These are phyloP conservation scores for Anthracocystis setariae DNA, from an alignment of 1,284 basidiomycete species.

Conservation along the genomic window DNA sequence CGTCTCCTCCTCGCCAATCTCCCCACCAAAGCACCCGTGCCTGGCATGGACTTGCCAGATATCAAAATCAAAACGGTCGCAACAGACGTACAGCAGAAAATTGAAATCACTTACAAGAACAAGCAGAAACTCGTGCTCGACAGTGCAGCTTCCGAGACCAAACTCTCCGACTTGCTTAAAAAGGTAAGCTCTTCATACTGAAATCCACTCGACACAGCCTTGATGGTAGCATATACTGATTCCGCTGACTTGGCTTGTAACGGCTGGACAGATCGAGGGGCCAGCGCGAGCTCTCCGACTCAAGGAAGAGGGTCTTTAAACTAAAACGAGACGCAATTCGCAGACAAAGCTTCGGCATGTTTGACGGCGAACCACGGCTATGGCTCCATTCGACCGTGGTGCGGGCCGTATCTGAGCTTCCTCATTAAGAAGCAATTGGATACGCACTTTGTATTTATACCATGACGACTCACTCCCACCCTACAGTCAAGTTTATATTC, in stretches of 20 bases:
- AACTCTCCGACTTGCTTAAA: slow-evolving; percentile 28
- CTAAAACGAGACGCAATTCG: neutral
- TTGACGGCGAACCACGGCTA: too few relatives aligned
- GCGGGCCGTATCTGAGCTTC: too few relatives aligned
- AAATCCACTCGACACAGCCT: neutral
- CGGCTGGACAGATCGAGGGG: slow-evolving; percentile 33
- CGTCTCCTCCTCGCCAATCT: slow-evolving; percentile 34
- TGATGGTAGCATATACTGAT: neutral
- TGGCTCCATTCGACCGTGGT: too few relatives aligned
- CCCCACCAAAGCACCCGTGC: slow-evolving; percentile 32
- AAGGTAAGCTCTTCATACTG: slow-evolving; percentile 26
- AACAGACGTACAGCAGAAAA: slow-evolving; percentile 23
- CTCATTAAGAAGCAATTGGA: too few relatives aligned
- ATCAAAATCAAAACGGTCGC: slow-evolving; percentile 34
- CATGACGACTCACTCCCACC: too few relatives aligned
- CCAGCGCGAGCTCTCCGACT: slow-evolving; percentile 45
- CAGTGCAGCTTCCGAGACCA: slow-evolving; percentile 6
- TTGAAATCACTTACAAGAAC: slow-evolving; percentile 47
- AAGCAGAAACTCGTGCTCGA: slow-evolving; percentile 42
- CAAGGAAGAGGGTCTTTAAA: slow-evolving; percentile 46
- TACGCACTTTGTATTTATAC: slow-evolving; percentile 1
- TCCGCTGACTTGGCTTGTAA: neutral
- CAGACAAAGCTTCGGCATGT: neutral
- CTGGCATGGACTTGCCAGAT: slow-evolving; percentile 41
- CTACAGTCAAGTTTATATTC: too few relatives aligned